These are phyloP conservation scores for Flaveria trinervia DNA, from an alignment of 129 eudicot species.

Conservation along the genomic window DNA sequence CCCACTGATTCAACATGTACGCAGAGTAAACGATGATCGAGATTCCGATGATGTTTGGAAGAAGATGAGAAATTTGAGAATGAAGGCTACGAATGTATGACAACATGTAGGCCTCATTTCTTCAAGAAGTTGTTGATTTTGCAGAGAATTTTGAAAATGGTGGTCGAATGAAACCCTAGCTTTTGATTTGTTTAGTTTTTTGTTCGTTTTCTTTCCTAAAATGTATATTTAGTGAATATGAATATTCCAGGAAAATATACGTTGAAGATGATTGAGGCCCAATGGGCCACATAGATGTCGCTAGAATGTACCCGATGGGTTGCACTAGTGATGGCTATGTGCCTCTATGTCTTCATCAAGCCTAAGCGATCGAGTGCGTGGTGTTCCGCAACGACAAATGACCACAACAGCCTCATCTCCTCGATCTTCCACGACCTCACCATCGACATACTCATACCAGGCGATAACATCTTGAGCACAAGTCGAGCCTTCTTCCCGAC, in stretches of 20 bases:
- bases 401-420: too few species aligned
- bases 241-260: background rate
- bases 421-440: too few species aligned
- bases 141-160: background rate
- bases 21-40: constrained; percentile 63
- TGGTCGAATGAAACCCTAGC: constrained; percentile 32
- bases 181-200: constrained; percentile 18
- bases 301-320: too few species aligned
- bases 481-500: too few species aligned
- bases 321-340: too few species aligned
- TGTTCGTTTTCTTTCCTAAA: background rate
- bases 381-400: too few species aligned
- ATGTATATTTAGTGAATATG: background rate
- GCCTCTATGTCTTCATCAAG: too few species aligned
- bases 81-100: constrained; percentile 61
- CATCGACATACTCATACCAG: too few species aligned
- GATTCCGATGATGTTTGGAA: constrained; percentile 62
- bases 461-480: too few species aligned
- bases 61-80: constrained; percentile 70
- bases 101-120: constrained; percentile 68
- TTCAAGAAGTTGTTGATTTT: constrained; percentile 2
- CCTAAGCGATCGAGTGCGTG: too few species aligned
- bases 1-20: constrained; percentile 71
- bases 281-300: too few species aligned
- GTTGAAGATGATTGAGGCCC: background rate